Evolutionary conservation across 192 early-diverging fungal species (phyloP).

Genomic region (Coemansia sp.): DNA sequence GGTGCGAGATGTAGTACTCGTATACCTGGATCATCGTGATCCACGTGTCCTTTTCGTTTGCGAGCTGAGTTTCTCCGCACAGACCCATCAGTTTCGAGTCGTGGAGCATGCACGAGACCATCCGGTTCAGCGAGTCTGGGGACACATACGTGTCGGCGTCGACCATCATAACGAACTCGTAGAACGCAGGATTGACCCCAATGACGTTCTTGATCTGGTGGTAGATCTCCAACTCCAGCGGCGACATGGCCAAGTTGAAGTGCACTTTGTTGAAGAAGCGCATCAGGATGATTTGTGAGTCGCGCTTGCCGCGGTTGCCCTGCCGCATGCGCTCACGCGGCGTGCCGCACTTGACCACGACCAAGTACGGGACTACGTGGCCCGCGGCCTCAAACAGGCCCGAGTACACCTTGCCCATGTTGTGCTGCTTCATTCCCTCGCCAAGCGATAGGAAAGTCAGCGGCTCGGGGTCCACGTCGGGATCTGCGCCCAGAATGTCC

Average conservation of each 20-base stretch:
- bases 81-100: constrained; percentile 92
- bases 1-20: constrained; percentile 98
- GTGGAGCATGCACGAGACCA: constrained; percentile 91
- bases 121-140: constrained; percentile 90
- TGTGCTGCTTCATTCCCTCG: constrained; percentile 84
- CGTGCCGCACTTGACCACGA: constrained; percentile 90
- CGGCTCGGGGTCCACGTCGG: constrained; percentile 75
- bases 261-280: constrained; percentile 94
- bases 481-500: constrained; percentile 94
- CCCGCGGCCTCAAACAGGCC: constrained; percentile 90
- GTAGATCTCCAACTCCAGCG: constrained; percentile 95
- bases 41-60: constrained; percentile 93
- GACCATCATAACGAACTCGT: constrained; percentile 98
- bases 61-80: constrained; percentile 94
- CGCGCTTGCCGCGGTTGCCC: constrained; percentile 98
- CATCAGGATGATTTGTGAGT: constrained; percentile 98
- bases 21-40: constrained; percentile 99
- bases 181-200: constrained; percentile 96
- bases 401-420: constrained; percentile 95
- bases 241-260: constrained; percentile 87
- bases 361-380: constrained; percentile 88
- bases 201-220: constrained; percentile 99
- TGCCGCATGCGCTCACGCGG: constrained; percentile 75
- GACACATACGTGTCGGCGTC: constrained; percentile 96
- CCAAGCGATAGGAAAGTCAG: constrained; percentile 80